Conservation (phyloP, 148 eudicot species). For the Pouteria glomerata region DNA sequence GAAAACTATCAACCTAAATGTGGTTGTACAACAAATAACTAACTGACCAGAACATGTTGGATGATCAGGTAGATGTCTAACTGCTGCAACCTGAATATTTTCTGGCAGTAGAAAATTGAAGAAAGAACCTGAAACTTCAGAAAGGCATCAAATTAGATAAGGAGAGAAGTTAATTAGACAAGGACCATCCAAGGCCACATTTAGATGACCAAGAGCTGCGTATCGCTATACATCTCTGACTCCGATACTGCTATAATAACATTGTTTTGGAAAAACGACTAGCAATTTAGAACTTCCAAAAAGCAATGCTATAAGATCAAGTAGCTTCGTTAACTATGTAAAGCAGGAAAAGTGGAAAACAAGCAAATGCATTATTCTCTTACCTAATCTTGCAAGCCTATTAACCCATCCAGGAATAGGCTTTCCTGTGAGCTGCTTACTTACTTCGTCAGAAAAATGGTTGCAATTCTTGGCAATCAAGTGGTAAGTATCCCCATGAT, state of each 20-base stretch:
- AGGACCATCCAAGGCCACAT: background rate
- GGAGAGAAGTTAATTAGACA: background rate
- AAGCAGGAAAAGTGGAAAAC: background rate
- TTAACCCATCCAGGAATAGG: conserved; percentile 95
- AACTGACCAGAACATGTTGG: conserved; percentile 54
- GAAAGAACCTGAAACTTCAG: conserved; percentile 64
- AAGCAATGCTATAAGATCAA: background rate
- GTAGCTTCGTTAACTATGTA: conserved; percentile 4
- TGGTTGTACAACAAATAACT: background rate
- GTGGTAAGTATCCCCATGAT: conserved; percentile 85
- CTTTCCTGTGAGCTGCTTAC: conserved; percentile 66
- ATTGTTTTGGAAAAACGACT: background rate
- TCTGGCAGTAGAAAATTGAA: conserved; percentile 80
- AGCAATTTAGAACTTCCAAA: background rate
- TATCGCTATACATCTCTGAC: background rate
- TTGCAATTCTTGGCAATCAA: conserved; percentile 95
- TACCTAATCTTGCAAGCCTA: conserved; percentile 81
- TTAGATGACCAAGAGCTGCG: background rate
- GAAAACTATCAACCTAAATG: too few species aligned
- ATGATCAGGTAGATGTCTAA: conserved; percentile 59
- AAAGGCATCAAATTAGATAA: conserved; percentile 20
- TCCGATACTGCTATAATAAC: background rate
- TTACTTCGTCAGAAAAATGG: conserved; percentile 87
- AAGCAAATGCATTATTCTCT: conserved; percentile 17
- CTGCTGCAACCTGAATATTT: conserved; percentile 60